Evolutionary conservation across 257 asterid genomes (phyloP).

Genomic region (Solanum arcanum): DNA sequence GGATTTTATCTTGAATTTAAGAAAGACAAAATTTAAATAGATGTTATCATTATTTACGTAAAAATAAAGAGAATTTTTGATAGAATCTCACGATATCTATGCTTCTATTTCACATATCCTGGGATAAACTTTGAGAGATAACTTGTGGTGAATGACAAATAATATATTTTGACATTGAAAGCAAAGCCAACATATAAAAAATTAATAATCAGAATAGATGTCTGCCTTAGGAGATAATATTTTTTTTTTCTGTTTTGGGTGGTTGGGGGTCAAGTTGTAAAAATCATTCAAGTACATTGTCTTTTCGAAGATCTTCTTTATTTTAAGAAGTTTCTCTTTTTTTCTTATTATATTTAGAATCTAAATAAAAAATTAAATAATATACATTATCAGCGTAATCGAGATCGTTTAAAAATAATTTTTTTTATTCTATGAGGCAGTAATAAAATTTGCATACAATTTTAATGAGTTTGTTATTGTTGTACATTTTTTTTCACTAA

Average conservation of each 20-base stretch:
- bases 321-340: background rate
- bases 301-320: background rate
- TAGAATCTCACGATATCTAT: too few relatives aligned
- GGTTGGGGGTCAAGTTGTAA: background rate
- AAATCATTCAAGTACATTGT: background rate
- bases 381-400: background rate
- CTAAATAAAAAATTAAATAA: background rate
- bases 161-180: background rate
- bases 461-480: too few relatives aligned
- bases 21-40: too few relatives aligned
- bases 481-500: too few relatives aligned
- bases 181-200: background rate
- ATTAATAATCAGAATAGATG: background rate
- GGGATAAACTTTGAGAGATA: background rate
- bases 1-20: too few relatives aligned
- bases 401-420: background rate
- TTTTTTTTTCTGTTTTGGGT: background rate
- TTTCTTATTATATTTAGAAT: background rate
- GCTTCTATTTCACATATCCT: background rate
- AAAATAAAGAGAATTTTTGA: too few relatives aligned
- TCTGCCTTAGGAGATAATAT: background rate
- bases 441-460: too few relatives aligned
- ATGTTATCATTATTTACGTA: too few relatives aligned
- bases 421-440: fast-evolving
- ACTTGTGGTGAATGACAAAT: background rate